Base-by-base conservation (phyloP, 2,329 filamentous ascomycete species). In the Aspergillus caelatus region DNA sequence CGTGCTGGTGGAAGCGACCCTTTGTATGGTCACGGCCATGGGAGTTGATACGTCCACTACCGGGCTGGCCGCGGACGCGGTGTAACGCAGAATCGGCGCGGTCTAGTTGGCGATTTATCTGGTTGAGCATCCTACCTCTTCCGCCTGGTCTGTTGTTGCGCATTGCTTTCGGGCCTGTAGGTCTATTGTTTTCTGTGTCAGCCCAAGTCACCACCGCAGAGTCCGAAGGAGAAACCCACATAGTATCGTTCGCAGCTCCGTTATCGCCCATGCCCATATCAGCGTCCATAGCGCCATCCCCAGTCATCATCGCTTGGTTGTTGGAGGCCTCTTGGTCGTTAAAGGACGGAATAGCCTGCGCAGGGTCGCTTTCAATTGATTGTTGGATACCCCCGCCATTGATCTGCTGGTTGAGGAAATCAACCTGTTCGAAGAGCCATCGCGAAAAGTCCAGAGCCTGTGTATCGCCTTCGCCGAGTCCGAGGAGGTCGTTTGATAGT, bases 91-190 rank as follows among this genome's bases (percentile, higher is more conserved):
- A 85, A 70, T 97, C 93, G 69, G 84, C 84, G 66, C 94, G 89
- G 71, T 96, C 92, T 87, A 97, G 89, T 16, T 89, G 88, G 72
- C 92, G 92, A 75, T 90, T 89, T 74, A 96, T 86, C 70, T 97
- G 93, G 57, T 93, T 92, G 62, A 97, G 84, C 83, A 97, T 89
- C 65, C 92, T 88, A 77, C 93, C 93, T 63, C 92, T 88, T 60
- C 87, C 85, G 61, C 84, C 82, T 61, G 85, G 83, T 69, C 83
- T 86, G 58, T 87, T 87, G 75, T 91, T 92, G 73, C 95, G 91
- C 93, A 98, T 97, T 39, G 94, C 93, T 77, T 94, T 95, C 21
- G 95, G 95, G 62, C 94, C 95, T 58, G 93, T 98, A 11, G 95
- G 95, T 74, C 94, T 97, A 72, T 63, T 45, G 11, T 60, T 57